Base-by-base conservation (phyloP, 495 filamentous ascomycete species). In the Xylaria castorea region DNA sequence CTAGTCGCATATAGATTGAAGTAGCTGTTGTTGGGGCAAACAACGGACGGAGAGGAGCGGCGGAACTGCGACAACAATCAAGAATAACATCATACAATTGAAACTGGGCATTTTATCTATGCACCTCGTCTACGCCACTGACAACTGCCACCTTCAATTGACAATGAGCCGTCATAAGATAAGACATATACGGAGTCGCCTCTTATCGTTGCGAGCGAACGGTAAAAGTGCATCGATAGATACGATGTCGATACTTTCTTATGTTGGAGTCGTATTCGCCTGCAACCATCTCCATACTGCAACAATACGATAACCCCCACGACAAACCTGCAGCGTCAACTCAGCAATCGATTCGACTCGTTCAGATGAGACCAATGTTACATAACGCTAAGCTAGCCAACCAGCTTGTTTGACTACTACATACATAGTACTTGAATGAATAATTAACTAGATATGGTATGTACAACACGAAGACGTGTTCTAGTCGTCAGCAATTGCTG, bases 271-370 rank as follows among this genome's bases (percentile, higher is more conserved):
- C 65, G 48, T 22, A 67, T 27, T 32, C 12, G 65, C 34, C 65
- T 67, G 65, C 48, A 38, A n/a, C 25, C 12, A 25, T 51, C 27
- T 14, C 64, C 38, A 66, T 66, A 53, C 64, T 50, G 64, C 46
- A 38, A 66, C 64, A 38, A n/a, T 51, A 38, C 32, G 30, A 22
- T 38, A 51, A 53, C 44, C 40, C n/a, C 63, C 44, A 36, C 7
- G 63, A 46, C 12, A 3, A 34, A 20, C 34, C 8, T 42, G 11
- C 11, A 14, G 38, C n/a, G 9, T 58, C 55, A 36, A 55, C 51
- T 55, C 51, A 55, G 51, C 22, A 55, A 30, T 27, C 4, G 51
- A 55, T 55, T 55, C 51, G 51, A 16, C 27, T 57, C 18, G 16
- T 38, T 61, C 64, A 53, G 46, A 53, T 38, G 46, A 36, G 64